These are phyloP conservation scores for Fusarium ambrosium DNA, from an alignment of 2,329 filamentous ascomycete species.

Conservation along the genomic window DNA sequence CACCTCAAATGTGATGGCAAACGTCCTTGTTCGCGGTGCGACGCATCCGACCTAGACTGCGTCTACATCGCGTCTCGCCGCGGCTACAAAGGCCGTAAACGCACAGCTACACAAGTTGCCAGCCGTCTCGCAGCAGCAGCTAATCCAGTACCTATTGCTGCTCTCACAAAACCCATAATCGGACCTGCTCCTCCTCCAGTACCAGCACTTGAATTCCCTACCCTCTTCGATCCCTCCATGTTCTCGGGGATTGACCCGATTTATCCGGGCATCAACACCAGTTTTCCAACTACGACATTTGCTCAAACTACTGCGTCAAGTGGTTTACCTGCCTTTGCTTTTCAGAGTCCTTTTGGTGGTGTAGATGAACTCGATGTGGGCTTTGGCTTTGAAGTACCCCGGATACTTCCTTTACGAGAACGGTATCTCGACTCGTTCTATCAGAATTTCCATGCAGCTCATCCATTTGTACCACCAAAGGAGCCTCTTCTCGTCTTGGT, in stretches of 20 bases:
- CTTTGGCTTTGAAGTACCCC: conserved; percentile 15
- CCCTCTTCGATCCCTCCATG: conserved; percentile 20
- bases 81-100: conserved; percentile 74
- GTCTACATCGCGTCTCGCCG: conserved; percentile 79
- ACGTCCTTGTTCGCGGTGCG: conserved; percentile 77
- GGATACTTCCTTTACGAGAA: conserved; percentile 57
- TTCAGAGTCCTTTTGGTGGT: conserved; percentile 51
- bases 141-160: not conserved
- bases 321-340: not conserved
- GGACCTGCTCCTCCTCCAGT: not conserved
- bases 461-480: conserved; percentile 70
- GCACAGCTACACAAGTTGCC: conserved; percentile 41
- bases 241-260: not conserved
- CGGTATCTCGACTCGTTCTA: conserved; percentile 70
- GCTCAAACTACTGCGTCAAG: not conserved
- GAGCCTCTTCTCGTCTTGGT: conserved; percentile 61
- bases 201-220: conserved; percentile 7
- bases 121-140: conserved; percentile 46
- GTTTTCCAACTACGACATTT: not conserved
- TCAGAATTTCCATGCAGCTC: conserved; percentile 67
- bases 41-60: conserved; percentile 69
- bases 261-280: not conserved
- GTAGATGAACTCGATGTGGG: conserved; percentile 31
- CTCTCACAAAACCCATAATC: not conserved
- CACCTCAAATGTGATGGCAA: conserved; percentile 84